Conservation (phyloP, 2,329 filamentous ascomycete genomes). For the Diaporthe citriasiana region DNA sequence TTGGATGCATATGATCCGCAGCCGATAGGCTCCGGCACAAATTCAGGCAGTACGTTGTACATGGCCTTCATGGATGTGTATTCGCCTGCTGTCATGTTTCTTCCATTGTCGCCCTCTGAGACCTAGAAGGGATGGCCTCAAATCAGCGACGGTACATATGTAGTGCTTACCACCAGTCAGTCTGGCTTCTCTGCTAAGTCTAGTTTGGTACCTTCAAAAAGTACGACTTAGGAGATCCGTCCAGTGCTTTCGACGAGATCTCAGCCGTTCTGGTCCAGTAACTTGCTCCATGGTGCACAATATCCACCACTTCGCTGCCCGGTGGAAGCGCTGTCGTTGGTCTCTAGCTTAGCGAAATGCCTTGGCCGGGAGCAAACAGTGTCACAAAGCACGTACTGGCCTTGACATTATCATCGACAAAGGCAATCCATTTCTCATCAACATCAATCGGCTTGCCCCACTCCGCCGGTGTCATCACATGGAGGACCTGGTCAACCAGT, state of each 20-base stretch:
- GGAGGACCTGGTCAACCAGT: slow-evolving; percentile 19
- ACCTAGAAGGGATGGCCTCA: slow-evolving; percentile 34
- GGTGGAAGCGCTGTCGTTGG: background rate
- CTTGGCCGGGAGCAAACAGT: background rate
- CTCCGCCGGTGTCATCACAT: slow-evolving; percentile 25
- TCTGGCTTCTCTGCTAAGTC: background rate
- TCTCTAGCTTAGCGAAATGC: background rate
- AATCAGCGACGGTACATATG: background rate
- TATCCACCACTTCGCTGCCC: background rate
- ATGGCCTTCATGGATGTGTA: background rate
- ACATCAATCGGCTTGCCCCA: slow-evolving; percentile 19
- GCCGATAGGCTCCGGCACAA: background rate
- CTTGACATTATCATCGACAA: slow-evolving; percentile 12
- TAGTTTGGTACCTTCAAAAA: slow-evolving; percentile 9
- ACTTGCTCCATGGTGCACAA: slow-evolving; percentile 2
- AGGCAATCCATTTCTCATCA: slow-evolving; percentile 14
- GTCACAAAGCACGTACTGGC: background rate
- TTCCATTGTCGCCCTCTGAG: background rate
- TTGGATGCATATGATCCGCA: background rate
- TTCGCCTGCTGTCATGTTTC: background rate
- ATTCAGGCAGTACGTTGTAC: background rate
- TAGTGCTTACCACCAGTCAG: background rate
- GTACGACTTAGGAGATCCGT: slow-evolving; percentile 7
- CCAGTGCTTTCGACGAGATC: background rate
- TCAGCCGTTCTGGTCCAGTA: slow-evolving; percentile 29